Evolutionary conservation across 1,284 basidiomycete species (phyloP).

Genomic region (Pisolithus thermaeus): DNA sequence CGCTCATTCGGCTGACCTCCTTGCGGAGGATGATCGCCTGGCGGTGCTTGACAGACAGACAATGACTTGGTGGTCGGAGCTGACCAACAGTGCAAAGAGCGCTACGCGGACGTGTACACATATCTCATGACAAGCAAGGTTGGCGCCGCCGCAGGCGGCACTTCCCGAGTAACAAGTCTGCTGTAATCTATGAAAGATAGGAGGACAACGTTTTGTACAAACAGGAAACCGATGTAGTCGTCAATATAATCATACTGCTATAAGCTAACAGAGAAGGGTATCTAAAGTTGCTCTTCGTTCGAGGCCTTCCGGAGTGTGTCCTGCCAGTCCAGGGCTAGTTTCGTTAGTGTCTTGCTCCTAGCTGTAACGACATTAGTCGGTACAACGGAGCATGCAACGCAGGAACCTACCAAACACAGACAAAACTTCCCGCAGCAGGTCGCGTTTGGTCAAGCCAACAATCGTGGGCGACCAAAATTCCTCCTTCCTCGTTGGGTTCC

Average conservation of each 20-base stretch:
- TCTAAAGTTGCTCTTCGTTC: conserved; percentile 36
- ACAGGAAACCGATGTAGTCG: not conserved
- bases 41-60: too few species aligned
- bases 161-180: too few species aligned
- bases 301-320: conserved; percentile 62
- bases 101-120: too few species aligned
- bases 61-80: too few species aligned
- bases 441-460: conserved; percentile 68
- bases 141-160: too few species aligned
- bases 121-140: too few species aligned
- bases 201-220: too few species aligned
- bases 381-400: not conserved
- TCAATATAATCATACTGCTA: not conserved
- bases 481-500: conserved; percentile 59
- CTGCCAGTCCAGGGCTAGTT: conserved; percentile 74
- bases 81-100: too few species aligned
- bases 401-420: conserved; percentile 60
- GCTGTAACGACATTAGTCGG: conserved; percentile 35
- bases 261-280: not conserved
- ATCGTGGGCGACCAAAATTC: conserved; percentile 63
- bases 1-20: too few species aligned
- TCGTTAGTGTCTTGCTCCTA: conserved; percentile 64
- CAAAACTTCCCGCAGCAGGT: conserved; percentile 74
- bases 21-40: too few species aligned
- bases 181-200: too few species aligned